Percentiles rank a stretch among this genome's conserved stretches.
phyloP scores from a whole-genome alignment of 768 basidiomycete genomes.

The Crassisporium funariophilum region DNA sequence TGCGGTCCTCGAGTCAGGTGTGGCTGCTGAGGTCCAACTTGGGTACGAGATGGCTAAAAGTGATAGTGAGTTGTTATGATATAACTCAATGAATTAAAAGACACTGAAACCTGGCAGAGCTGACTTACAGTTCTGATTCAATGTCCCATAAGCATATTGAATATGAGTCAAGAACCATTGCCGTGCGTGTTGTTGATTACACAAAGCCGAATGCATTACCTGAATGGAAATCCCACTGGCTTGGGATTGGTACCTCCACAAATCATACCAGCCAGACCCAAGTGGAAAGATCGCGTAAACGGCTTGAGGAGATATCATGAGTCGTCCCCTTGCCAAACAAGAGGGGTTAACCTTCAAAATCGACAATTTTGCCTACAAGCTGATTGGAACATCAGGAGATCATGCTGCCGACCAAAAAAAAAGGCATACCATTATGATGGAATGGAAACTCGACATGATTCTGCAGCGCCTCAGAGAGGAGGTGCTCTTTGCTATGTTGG shows the following conservation, averaged over 20 bases:
- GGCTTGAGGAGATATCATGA: conserved; percentile 4
- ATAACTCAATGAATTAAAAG: background rate
- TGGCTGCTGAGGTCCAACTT: no score
- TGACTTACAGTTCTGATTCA: conserved; percentile 11
- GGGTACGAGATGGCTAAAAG: background rate
- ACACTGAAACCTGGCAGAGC: background rate
- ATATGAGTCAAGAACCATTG: conserved; percentile 6
- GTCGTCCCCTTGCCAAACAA: conserved; percentile 7
- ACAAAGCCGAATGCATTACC: background rate
- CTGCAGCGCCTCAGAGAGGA: conserved; percentile 11
- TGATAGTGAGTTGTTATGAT: background rate
- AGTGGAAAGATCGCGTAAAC: background rate
- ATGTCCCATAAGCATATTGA: conserved; percentile 11
- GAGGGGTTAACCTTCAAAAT: background rate
- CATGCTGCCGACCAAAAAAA: conserved; percentile 18
- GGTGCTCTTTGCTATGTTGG: conserved; percentile 1
- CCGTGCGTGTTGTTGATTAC: conserved; percentile 2
- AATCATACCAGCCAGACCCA: conserved; percentile 15
- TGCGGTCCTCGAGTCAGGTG: conserved; percentile 12
- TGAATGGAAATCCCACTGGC: background rate
- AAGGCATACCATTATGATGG: background rate
- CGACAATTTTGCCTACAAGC: conserved; percentile 3
- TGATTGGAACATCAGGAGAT: conserved; percentile 15
- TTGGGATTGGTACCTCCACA: conserved; percentile 12
- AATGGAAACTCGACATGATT: conserved; percentile 5